These are phyloP conservation scores for Aureoboletus auriporus DNA, from an alignment of 768 basidiomycete genomes.

Conservation along the genomic window DNA sequence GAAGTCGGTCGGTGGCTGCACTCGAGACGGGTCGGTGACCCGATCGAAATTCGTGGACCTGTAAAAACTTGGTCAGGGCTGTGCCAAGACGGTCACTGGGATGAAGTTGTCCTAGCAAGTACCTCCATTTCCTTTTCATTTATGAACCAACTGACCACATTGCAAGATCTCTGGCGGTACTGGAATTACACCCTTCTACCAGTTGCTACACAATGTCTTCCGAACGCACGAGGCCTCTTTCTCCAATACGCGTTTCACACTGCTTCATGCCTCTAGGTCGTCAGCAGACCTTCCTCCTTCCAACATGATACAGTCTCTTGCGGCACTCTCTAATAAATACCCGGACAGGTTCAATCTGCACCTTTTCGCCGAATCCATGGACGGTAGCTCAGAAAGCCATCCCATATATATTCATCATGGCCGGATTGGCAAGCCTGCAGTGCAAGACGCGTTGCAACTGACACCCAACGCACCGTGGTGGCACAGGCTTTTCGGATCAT, in stretches of 20 bases:
- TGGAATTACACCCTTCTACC: constrained; percentile 82
- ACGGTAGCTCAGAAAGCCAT: constrained; percentile 15
- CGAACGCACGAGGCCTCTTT: constrained; percentile 20
- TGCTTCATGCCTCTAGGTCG: constrained; percentile 67
- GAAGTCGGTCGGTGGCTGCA: constrained; percentile 85
- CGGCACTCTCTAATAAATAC: constrained; percentile 41
- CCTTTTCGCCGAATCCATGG: constrained; percentile 57
- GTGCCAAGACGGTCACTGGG: constrained; percentile 58
- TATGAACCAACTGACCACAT: background rate
- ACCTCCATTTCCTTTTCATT: background rate
- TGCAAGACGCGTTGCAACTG: constrained; percentile 41
- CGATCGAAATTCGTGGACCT: constrained; percentile 74
- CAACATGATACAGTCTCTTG: constrained; percentile 51
- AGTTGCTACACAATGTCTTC: constrained; percentile 61
- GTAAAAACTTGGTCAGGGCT: constrained; percentile 53
- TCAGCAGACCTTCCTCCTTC: constrained; percentile 68
- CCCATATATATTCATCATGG: constrained; percentile 39
- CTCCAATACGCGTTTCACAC: constrained; percentile 53
- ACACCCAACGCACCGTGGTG: constrained; percentile 29
- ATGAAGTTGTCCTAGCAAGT: constrained; percentile 73
- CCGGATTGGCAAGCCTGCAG: constrained; percentile 48
- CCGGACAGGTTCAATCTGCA: constrained; percentile 55
- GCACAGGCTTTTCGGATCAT: constrained; percentile 18
- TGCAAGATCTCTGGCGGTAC: constrained; percentile 84
- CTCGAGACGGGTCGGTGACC: constrained; percentile 60